Conservation (phyloP, 225 moss, liverwort and hornwort genomes). For the Physcomitrium patens region DNA sequence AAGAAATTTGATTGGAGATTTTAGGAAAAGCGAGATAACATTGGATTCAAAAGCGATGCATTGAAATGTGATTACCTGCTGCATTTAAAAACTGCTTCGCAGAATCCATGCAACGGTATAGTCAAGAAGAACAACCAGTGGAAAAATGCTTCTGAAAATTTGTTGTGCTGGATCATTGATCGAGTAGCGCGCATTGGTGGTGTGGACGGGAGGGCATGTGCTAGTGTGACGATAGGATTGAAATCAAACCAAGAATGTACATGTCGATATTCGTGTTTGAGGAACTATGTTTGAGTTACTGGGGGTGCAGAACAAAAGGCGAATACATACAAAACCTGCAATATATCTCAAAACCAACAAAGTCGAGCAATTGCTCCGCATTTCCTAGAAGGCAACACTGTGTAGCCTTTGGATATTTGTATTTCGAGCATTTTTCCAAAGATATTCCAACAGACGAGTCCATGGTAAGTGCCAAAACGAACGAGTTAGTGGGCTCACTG, state of each 20-base stretch:
- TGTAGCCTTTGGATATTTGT: slow-evolving; percentile 5
- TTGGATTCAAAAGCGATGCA: too few relatives aligned
- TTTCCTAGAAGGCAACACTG: slow-evolving; percentile 4
- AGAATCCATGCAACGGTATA: too few relatives aligned
- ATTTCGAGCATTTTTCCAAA: slow-evolving; percentile 5
- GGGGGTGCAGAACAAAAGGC: neutral
- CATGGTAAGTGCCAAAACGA: too few relatives aligned
- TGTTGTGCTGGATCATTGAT: too few relatives aligned
- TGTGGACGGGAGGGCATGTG: neutral
- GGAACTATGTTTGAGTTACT: neutral
- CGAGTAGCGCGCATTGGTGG: neutral
- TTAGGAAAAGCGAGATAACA: too few relatives aligned
- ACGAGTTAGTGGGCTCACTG: slow-evolving; percentile 12
- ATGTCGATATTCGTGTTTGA: neutral
- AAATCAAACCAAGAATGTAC: neutral
- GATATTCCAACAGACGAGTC: too few relatives aligned
- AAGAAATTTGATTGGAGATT: too few relatives aligned
- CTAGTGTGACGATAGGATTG: neutral
- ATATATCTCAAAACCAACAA: slow-evolving; percentile 2
- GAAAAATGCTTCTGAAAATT: too few relatives aligned
- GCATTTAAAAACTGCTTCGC: too few relatives aligned
- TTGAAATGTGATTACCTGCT: too few relatives aligned
- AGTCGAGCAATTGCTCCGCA: slow-evolving; percentile 28
- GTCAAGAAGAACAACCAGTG: too few relatives aligned
- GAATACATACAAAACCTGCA: neutral